Evolutionary conservation across 1,139 yeast genomes (phyloP), one percentile per base, ranked within the genome.

Genomic region (Geotrichum fermentans): DNA sequence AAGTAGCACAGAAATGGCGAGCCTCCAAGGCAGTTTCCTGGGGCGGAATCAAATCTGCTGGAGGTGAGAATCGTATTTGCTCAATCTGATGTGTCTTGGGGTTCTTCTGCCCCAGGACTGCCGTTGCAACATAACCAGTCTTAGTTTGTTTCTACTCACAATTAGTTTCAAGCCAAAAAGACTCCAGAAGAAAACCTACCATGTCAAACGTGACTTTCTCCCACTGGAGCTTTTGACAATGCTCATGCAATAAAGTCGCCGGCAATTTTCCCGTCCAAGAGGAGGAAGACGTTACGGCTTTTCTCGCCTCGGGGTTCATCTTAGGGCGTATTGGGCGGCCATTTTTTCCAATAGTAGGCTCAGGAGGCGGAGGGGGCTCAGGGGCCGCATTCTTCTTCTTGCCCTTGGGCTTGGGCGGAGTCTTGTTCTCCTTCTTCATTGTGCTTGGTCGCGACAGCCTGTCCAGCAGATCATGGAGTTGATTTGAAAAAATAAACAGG

Each of bases 221-320:
- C 98, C 98, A 92, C 65, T 88, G 87, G 53, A 78, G 81, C 61
- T 83, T 85, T 63, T 87, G 97, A 55, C 95, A 86, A 56, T 83
- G 84, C 61, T 92, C 98, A 61, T 87, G 87, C 3, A 92, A 72
- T 30, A 92, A 67, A 0, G 95, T 82, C 2, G 87, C 89, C 0
- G 98, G 97, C 11, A 92, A 71, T 59, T 92, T 92, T 1, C 98
- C 98, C 1, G 97, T 89, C 97, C 97, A 90, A 21, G 84, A 79
- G 1, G 79, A 67, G 1, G 81, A 72, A 1, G 79, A 73, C 0
- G 86, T 77, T 0, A 81, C 82, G 2, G 52, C 42, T 20, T 42
- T 41, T n/a, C 54, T 30, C 1, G 53, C 51, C 21, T 51, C 53
- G 3, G 53, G 53, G 33, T 51, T 51, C 53, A 51, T 51, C 16